Evolutionary conservation across 2,329 filamentous ascomycete genomes (phyloP), one percentile per base, ranked within the genome.

Genomic region (Blumeriella jaapii): DNA sequence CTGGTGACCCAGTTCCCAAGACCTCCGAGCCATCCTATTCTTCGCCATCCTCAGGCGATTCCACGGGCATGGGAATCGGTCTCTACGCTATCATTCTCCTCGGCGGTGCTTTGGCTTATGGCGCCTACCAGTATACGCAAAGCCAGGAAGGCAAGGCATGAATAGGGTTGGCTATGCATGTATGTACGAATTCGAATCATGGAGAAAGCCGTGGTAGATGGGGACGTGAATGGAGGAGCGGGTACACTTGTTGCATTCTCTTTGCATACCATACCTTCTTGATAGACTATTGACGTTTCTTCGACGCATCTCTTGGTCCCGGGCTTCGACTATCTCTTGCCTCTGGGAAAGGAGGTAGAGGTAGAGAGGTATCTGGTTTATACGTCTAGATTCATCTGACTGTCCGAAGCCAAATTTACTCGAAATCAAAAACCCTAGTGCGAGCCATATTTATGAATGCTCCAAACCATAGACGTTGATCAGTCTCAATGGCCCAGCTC

Each of bases 81-180:
- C 67, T 93, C 51, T 95, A 95, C 65, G 82, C 77, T 41, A 51
- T 93, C 50, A 61, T 95, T 52, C 67, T 93, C 49, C 57, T 89
- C 48, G 85, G 85, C 52, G 87, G 79, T 48, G 68, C 75, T 31
- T 59, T 75, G 44, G 85, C 83, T 45, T 96, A 84, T 65, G 72
- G 71, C 51, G 82, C 71, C 53, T 95, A 89, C 70, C 79, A 87
- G 62, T 93, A 91, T 68, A 60, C 93, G 52, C 77, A 89, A 36
- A 45, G 34, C 25, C 51, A 55, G 31, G 42, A 53, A 38, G 44
- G 38, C 14, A 37, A 47, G 34, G 43, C 44, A 36, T 50, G 47
- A 42, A 42, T 14, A 27, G 22, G 4, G 14, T 17, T 32, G 14
- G 20, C 23, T 32, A 13, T 31, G 28, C n/a, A n/a, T n/a, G n/a